These are phyloP conservation scores for Zalaria obscura DNA, from an alignment of 2,329 filamentous ascomycete species.

Conservation along the genomic window DNA sequence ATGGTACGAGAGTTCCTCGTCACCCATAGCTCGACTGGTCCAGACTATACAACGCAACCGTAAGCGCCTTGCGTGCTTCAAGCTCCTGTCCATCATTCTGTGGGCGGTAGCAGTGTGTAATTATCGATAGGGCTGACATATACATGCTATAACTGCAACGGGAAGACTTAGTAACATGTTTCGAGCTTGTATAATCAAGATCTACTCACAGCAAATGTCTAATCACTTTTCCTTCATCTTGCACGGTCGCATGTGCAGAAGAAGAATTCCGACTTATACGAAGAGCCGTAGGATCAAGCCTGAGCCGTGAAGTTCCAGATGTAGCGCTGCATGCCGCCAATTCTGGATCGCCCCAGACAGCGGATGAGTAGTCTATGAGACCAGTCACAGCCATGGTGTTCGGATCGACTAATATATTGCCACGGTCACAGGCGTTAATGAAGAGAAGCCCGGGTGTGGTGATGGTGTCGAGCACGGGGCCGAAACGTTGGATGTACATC, in stretches of 20 bases:
- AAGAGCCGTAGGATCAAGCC: no score
- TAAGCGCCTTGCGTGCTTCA: slow-evolving; percentile 26
- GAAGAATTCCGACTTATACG: no score
- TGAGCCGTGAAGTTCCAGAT: no score
- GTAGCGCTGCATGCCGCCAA: slow-evolving; percentile 30
- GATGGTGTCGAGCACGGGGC: slow-evolving; percentile 33
- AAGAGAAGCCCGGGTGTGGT: slow-evolving; percentile 37
- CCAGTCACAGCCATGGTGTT: slow-evolving; percentile 33
- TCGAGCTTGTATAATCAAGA: no score
- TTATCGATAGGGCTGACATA: slow-evolving; percentile 26
- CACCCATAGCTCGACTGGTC: background rate
- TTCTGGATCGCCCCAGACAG: slow-evolving; percentile 42
- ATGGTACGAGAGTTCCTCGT: no score
- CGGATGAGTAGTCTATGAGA: slow-evolving; percentile 37
- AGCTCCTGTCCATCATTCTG: slow-evolving; percentile 25
- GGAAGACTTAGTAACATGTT: no score
- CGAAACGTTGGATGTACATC: slow-evolving; percentile 30
- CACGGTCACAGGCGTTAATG: slow-evolving; percentile 31
- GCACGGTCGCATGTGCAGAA: no score
- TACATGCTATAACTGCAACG: slow-evolving; percentile 29
- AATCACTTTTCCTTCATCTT: no score
- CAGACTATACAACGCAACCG: slow-evolving; percentile 16
- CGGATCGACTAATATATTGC: slow-evolving; percentile 38
- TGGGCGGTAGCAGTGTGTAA: slow-evolving; percentile 30
- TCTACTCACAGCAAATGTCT: no score